These are phyloP conservation scores for Paradendryphiella salina DNA, from an alignment of 2,329 filamentous ascomycete species.

Conservation along the genomic window DNA sequence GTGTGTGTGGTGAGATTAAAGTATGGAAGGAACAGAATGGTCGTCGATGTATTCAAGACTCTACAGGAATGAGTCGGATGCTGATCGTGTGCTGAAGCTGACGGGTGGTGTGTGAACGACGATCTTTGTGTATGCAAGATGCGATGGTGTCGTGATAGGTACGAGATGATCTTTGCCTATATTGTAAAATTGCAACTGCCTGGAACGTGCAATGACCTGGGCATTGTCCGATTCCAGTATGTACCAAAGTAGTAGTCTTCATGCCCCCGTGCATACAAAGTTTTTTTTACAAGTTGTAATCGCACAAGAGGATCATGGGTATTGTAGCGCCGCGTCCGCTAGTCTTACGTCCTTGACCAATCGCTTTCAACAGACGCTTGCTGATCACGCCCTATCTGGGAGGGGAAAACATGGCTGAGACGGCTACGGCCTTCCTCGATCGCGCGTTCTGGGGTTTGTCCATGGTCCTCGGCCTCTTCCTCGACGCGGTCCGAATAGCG, in stretches of 20 bases:
- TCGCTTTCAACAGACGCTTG: constrained; percentile 32
- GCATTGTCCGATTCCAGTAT: neutral
- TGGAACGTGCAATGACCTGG: neutral
- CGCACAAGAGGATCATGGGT: neutral
- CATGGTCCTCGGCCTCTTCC: constrained; percentile 31
- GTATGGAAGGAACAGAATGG: no score
- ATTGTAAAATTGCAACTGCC: neutral
- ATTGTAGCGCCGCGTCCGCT: neutral
- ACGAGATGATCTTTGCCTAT: neutral
- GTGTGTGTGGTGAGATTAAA: no score
- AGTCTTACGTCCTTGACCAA: constrained; percentile 25
- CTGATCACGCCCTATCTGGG: constrained; percentile 20
- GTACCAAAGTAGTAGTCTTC: neutral
- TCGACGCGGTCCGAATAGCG: constrained; percentile 38
- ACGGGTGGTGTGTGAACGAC: no score
- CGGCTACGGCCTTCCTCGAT: constrained; percentile 27
- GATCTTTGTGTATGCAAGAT: no score
- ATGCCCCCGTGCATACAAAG: neutral
- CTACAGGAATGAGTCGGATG: no score
- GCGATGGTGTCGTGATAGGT: neutral
- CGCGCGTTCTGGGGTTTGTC: constrained; percentile 17
- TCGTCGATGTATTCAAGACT: no score
- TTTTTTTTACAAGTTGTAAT: no score
- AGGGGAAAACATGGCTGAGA: constrained; percentile 24
- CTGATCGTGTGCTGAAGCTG: no score